Conservation (phyloP, 192 early-diverging fungal genomes). For the Coemansia sp. region DNA sequence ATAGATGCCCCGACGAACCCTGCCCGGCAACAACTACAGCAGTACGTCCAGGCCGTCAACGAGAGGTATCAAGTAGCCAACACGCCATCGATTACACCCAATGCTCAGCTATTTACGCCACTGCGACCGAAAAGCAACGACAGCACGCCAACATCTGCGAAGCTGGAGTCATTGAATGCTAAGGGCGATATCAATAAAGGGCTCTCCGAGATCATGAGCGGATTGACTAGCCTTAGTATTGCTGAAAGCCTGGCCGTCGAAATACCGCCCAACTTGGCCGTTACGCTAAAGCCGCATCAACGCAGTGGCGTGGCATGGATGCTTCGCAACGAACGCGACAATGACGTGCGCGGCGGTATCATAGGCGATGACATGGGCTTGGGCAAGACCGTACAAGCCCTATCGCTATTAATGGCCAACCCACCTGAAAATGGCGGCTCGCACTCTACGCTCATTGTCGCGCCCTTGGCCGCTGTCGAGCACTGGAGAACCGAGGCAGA, state of each 20-base stretch:
- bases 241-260: slow-evolving; percentile 23
- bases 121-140: background rate
- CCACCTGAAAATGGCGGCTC: slow-evolving; percentile 18
- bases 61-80: background rate
- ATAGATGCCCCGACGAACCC: background rate
- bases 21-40: background rate
- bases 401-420: slow-evolving; percentile 60
- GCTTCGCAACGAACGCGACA: slow-evolving; percentile 54
- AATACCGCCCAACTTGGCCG: slow-evolving; percentile 53
- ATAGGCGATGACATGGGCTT: slow-evolving; percentile 72
- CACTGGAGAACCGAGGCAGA: slow-evolving; percentile 75
- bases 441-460: slow-evolving; percentile 67
- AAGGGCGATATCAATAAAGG: background rate
- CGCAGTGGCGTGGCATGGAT: slow-evolving; percentile 63
- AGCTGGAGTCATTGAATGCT: background rate
- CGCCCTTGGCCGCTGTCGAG: slow-evolving; percentile 65
- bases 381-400: slow-evolving; percentile 76
- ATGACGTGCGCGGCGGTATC: slow-evolving; percentile 54
- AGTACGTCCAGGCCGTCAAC: background rate
- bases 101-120: background rate
- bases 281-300: slow-evolving; percentile 58
- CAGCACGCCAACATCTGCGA: background rate
- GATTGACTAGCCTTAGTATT: slow-evolving; percentile 4
- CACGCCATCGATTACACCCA: background rate
- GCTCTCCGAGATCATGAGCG: background rate